Conservation (phyloP, 2,329 filamentous ascomycete species). For the Clonostachys solani region DNA sequence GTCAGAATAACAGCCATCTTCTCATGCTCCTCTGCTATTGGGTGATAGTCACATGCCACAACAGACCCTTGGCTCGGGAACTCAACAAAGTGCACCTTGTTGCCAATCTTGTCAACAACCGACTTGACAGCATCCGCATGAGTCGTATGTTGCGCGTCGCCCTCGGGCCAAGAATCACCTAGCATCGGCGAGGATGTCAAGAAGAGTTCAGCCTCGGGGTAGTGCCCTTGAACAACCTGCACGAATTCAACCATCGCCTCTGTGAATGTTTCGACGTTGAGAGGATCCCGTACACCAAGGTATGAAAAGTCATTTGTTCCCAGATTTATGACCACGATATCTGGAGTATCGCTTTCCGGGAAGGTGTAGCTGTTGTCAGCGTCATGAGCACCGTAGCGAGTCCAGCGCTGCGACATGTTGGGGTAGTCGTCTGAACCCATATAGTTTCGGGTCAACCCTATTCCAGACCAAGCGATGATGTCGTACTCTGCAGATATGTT, state of each 20-base stretch:
- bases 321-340: conserved; percentile 36
- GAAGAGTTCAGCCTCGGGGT: conserved; percentile 29
- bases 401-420: conserved; percentile 32
- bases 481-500: conserved; percentile 34
- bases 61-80: conserved; percentile 32
- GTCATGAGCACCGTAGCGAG: conserved; percentile 35
- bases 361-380: conserved; percentile 29
- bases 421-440: conserved; percentile 20
- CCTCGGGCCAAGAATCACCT: conserved; percentile 27
- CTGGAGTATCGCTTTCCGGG: conserved; percentile 14
- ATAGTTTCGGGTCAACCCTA: conserved; percentile 32
- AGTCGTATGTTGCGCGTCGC: conserved; percentile 29
- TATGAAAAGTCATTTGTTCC: conserved; percentile 39
- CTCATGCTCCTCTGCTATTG: conserved; percentile 29
- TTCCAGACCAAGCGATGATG: conserved; percentile 37
- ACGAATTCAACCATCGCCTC: conserved; percentile 22
- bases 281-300: conserved; percentile 15
- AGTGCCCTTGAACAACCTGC: conserved; percentile 22
- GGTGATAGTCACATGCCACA: conserved; percentile 35
- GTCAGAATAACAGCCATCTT: conserved; percentile 18
- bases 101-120: conserved; percentile 20
- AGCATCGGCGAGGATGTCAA: conserved; percentile 33
- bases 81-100: conserved; percentile 29
- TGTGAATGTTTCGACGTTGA: conserved; percentile 17
- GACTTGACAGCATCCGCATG: conserved; percentile 24